These are phyloP conservation scores for Trichoderma sp. DNA, from an alignment of 2,329 filamentous ascomycete genomes.

Conservation along the genomic window DNA sequence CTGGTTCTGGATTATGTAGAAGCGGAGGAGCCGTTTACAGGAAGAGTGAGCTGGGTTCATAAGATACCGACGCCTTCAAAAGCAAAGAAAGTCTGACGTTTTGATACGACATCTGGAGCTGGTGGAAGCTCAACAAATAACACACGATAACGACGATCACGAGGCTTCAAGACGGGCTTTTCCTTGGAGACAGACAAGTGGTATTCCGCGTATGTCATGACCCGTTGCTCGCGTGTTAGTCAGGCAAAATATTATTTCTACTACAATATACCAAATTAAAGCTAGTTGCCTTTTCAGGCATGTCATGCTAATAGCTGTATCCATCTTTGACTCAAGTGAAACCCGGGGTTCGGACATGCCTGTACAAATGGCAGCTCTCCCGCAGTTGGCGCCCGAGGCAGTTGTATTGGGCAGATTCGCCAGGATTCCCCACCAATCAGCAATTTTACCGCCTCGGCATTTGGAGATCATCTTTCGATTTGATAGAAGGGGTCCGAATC, in stretches of 20 bases:
- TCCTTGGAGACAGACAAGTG: not conserved
- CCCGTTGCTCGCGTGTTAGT: not conserved
- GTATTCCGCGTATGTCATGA: not conserved
- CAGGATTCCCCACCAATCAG: constrained; percentile 11
- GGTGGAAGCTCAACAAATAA: not conserved
- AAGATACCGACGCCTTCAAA: not conserved
- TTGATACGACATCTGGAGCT: not conserved
- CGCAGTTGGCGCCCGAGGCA: not conserved
- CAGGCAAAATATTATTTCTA: not conserved
- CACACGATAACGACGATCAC: not conserved
- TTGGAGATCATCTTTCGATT: not conserved
- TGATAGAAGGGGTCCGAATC: not conserved
- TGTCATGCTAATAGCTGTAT: not conserved
- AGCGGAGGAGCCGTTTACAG: not conserved
- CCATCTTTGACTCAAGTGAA: not conserved
- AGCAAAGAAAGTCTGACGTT: not conserved
- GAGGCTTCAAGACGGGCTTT: not conserved
- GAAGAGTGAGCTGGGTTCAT: not conserved
- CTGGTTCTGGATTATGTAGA: not conserved
- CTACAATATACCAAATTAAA: not conserved
- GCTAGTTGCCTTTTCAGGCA: not conserved
- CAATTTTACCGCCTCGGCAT: not conserved
- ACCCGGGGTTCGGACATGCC: too few relatives aligned
- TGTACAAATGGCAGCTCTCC: not conserved
- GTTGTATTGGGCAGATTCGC: not conserved